Evolutionary conservation across 108 stramenopile species (phyloP).

Genomic region (Nitzschia palea): DNA sequence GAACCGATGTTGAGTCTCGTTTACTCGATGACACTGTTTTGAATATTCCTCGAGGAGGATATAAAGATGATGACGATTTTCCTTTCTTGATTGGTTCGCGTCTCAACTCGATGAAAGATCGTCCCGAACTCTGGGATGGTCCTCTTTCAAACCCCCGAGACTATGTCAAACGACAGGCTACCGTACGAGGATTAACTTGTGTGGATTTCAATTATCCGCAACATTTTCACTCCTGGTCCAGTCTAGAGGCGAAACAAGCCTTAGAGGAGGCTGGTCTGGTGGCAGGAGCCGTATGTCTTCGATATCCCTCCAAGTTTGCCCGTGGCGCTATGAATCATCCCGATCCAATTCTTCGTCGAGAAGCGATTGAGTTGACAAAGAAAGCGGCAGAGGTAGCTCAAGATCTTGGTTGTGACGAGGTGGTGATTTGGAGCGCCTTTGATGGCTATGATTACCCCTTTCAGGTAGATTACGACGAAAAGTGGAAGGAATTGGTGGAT

Average conservation of each 20-base stretch:
- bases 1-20: constrained; percentile 42
- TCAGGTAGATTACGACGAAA: constrained; percentile 73
- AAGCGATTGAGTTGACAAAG: constrained; percentile 77
- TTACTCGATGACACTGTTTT: neutral
- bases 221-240: constrained; percentile 61
- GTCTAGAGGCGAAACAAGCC: constrained; percentile 51
- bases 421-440: constrained; percentile 85
- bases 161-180: constrained; percentile 67
- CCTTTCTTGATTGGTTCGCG: constrained; percentile 80
- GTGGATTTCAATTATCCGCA: constrained; percentile 91
- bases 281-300: constrained; percentile 83
- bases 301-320: constrained; percentile 80
- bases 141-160: constrained; percentile 41
- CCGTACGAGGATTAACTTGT: constrained; percentile 66
- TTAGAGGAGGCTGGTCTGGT: constrained; percentile 61
- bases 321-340: constrained; percentile 86
- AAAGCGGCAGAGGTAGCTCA: constrained; percentile 62
- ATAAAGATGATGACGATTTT: constrained; percentile 42
- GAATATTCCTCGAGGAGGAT: constrained; percentile 23
- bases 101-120: constrained; percentile 88
- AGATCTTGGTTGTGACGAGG: constrained; percentile 69
- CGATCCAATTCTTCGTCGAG: constrained; percentile 45
- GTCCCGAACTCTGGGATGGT: constrained; percentile 49
- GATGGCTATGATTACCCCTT: constrained; percentile 90
- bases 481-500: constrained; percentile 73